These are phyloP conservation scores for Ministeria vibrans DNA, from an alignment of 78 protist species.

Conservation along the genomic window DNA sequence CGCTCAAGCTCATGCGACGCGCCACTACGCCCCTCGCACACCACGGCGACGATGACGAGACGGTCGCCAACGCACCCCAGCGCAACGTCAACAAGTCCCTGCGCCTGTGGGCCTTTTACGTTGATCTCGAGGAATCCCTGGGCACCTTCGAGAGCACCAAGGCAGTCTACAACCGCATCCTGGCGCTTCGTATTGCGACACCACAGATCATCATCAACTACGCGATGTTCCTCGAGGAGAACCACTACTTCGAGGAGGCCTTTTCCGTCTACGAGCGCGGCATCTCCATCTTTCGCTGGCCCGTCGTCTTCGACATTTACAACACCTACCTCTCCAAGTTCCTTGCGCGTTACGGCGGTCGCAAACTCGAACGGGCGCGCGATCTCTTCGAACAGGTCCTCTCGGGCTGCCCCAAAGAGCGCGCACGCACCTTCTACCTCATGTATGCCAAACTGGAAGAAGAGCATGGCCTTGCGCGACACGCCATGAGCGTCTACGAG, in stretches of 20 bases:
- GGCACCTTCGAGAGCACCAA: conserved; percentile 59
- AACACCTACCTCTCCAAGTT: conserved; percentile 80
- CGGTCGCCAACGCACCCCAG: no score
- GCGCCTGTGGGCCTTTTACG: conserved; percentile 87
- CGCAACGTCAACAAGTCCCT: conserved; percentile 64
- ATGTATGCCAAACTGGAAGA: conserved; percentile 75
- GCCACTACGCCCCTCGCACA: no score
- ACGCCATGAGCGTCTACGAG: conserved; percentile 86
- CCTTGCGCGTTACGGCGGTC: conserved; percentile 72
- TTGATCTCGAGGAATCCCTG: conserved; percentile 89
- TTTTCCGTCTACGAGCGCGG: conserved; percentile 82
- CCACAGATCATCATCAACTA: conserved; percentile 88
- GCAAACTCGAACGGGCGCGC: conserved; percentile 88
- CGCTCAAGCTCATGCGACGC: conserved; percentile 37
- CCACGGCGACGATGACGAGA: no score
- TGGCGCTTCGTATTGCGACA: conserved; percentile 77
- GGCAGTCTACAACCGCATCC: conserved; percentile 62
- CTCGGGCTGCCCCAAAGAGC: conserved; percentile 53
- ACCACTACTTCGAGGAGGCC: conserved; percentile 79
- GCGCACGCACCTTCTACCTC: conserved; percentile 44
- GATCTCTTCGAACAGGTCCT: conserved; percentile 92
- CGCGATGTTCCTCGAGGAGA: conserved; percentile 78
- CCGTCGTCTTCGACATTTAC: conserved; percentile 82
- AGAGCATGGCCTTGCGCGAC: conserved; percentile 80
- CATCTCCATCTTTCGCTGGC: conserved; percentile 75